Conservation (phyloP, 179 eudicot species). For the Monotropa hypopitys region DNA sequence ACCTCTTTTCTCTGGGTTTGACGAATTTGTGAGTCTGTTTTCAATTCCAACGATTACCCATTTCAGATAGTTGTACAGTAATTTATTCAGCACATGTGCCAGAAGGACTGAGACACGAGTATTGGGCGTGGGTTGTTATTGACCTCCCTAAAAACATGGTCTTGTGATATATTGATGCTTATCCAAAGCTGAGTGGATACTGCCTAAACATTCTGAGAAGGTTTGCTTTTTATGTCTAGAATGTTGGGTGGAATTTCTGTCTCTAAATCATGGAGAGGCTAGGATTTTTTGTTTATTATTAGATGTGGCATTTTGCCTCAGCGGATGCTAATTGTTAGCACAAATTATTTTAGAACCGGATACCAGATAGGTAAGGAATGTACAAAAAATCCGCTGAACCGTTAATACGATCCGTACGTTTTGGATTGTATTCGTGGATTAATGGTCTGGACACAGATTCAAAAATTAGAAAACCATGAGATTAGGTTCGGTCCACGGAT, state of each 20-base stretch:
- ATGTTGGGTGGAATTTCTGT: background rate
- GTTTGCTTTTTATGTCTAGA: background rate
- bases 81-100: background rate
- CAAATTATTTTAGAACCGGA: background rate
- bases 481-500: no score
- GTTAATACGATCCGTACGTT: no score
- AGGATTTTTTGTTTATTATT: background rate
- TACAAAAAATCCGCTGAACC: no score
- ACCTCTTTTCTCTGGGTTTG: background rate
- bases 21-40: background rate
- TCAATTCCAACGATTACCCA: background rate
- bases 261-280: background rate
- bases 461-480: no score
- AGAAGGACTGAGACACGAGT: background rate
- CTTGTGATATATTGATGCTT: background rate
- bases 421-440: no score
- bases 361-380: background rate
- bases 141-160: background rate
- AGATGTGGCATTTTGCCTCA: background rate
- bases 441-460: no score
- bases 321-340: background rate
- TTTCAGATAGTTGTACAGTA: background rate
- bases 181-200: background rate
- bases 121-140: background rate
- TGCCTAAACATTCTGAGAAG: background rate